Conservation (phyloP, 352 stramenopile species). For the Elongisporangium anandrum region DNA sequence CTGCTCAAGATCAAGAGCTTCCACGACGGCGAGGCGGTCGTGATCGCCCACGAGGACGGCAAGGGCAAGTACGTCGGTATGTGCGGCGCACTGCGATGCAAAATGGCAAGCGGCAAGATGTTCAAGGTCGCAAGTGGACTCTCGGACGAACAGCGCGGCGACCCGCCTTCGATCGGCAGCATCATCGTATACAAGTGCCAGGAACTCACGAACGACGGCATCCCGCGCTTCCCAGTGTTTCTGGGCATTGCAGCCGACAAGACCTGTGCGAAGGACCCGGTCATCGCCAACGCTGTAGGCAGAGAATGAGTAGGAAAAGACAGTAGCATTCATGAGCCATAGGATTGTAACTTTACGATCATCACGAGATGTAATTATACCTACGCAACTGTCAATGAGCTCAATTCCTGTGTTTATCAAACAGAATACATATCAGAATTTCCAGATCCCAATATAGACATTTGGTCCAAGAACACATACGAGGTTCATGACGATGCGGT, state of each 20-base stretch:
- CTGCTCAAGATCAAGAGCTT: slow-evolving; percentile 81
- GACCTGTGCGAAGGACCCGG: slow-evolving; percentile 34
- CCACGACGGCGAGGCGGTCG: slow-evolving; percentile 57
- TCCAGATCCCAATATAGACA: background rate
- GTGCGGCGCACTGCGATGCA: slow-evolving; percentile 48
- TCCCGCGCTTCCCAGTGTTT: slow-evolving; percentile 74
- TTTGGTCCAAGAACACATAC: slow-evolving; percentile 16
- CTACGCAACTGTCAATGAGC: background rate
- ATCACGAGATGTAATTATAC: background rate
- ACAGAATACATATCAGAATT: background rate
- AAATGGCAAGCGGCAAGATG: slow-evolving; percentile 61
- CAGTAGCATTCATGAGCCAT: background rate
- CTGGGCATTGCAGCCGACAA: slow-evolving; percentile 56
- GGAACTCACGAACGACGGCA: slow-evolving; percentile 63
- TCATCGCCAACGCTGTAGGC: slow-evolving; percentile 32
- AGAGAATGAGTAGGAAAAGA: slow-evolving; percentile 4
- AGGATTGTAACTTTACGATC: too few relatives aligned
- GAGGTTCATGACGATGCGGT: slow-evolving; percentile 81
- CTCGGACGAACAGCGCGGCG: slow-evolving; percentile 45
- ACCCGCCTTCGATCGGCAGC: slow-evolving; percentile 41
- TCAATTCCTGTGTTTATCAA: slow-evolving; percentile 1
- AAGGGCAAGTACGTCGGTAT: slow-evolving; percentile 66
- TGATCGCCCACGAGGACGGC: slow-evolving; percentile 61
- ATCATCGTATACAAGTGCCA: slow-evolving; percentile 83
- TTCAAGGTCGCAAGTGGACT: slow-evolving; percentile 72